A percentile compares a stretch with the other conserved stretches of the same genome.
These are phyloP conservation scores for Pisolithus thermaeus DNA, from an alignment of 1,284 basidiomycete genomes.

Conservation along the genomic window DNA sequence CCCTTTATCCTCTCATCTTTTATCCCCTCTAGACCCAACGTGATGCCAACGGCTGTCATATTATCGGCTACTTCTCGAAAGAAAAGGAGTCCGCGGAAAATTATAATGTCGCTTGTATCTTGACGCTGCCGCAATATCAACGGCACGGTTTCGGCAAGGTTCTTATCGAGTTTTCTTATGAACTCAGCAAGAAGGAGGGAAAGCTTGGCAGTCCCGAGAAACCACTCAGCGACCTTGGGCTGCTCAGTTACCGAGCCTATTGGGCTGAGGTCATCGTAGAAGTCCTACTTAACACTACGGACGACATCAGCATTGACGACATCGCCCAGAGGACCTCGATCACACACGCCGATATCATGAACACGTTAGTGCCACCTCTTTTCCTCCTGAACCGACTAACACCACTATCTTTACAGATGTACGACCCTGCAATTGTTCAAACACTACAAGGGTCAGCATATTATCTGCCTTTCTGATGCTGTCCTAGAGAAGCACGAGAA, in stretches of 20 bases:
- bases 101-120: slow-evolving; percentile 98
- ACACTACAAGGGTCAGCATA: slow-evolving; percentile 93
- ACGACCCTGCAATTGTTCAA: slow-evolving; percentile 94
- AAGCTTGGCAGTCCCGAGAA: slow-evolving; percentile 98
- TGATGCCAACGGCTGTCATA: slow-evolving; percentile 87
- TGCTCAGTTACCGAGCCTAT: slow-evolving; percentile 92
- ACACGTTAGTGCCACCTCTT: slow-evolving; percentile 68
- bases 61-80: slow-evolving; percentile 98
- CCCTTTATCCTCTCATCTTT: slow-evolving; percentile 13
- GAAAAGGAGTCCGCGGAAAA: slow-evolving; percentile 98
- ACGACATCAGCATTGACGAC: slow-evolving; percentile 92
- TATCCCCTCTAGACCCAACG: slow-evolving; percentile 58
- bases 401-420: slow-evolving; percentile 49
- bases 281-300: slow-evolving; percentile 66
- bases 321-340: slow-evolving; percentile 97
- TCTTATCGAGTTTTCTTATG: slow-evolving; percentile 98
- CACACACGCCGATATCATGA: slow-evolving; percentile 95
- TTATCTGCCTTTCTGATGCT: slow-evolving; percentile 88
- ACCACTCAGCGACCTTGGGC: slow-evolving; percentile 90
- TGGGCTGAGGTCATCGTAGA: slow-evolving; percentile 99
- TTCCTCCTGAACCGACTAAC: slow-evolving; percentile 8
- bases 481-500: slow-evolving; percentile 91
- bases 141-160: slow-evolving; percentile 93
- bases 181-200: slow-evolving; percentile 93
- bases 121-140: slow-evolving; percentile 97